Conservation (phyloP, 345 rosid genomes). For the Brassica carinata region DNA sequence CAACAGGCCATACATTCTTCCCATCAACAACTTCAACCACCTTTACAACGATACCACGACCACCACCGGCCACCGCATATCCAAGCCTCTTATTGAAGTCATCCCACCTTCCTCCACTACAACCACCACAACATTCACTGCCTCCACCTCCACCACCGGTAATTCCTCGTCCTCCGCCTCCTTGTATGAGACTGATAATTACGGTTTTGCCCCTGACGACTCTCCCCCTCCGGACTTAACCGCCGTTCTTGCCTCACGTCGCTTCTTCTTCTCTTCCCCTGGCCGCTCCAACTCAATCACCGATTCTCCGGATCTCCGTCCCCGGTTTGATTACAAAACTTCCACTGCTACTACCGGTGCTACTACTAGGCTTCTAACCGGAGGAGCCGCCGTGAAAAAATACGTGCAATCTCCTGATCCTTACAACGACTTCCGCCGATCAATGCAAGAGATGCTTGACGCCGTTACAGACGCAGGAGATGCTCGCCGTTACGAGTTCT, state of each 20-base stretch:
- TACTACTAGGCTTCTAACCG: slow-evolving; percentile 32
- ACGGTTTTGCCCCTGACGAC: slow-evolving; percentile 28
- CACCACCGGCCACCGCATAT: slow-evolving; percentile 1
- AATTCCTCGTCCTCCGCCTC: slow-evolving; percentile 27
- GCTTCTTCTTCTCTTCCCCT: slow-evolving; percentile 92
- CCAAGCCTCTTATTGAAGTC: slow-evolving; percentile 25
- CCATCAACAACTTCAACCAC: slow-evolving; percentile 36
- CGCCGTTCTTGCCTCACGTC: slow-evolving; percentile 68
- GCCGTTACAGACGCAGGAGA: slow-evolving; percentile 54
- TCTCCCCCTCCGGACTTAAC: slow-evolving; percentile 65
- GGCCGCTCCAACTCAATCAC: slow-evolving; percentile 89
- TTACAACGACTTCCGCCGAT: slow-evolving; percentile 65
- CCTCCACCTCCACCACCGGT: slow-evolving; percentile 24
- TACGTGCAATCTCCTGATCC: slow-evolving; percentile 73
- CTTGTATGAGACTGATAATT: slow-evolving; percentile 1
- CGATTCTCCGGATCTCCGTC: slow-evolving; percentile 48
- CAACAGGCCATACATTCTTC: slow-evolving; percentile 25
- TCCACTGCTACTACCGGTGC: not conserved
- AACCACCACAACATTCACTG: slow-evolving; percentile 21
- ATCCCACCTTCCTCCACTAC: slow-evolving; percentile 21
- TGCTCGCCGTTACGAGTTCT: slow-evolving; percentile 60
- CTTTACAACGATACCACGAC: slow-evolving; percentile 13
- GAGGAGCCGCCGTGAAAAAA: slow-evolving; percentile 67
- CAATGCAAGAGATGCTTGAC: slow-evolving; percentile 94
- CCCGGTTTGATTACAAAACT: slow-evolving; percentile 1